Base-by-base conservation (phyloP, 2,329 filamentous ascomycete genomes). In the Aphanocladium album region DNA sequence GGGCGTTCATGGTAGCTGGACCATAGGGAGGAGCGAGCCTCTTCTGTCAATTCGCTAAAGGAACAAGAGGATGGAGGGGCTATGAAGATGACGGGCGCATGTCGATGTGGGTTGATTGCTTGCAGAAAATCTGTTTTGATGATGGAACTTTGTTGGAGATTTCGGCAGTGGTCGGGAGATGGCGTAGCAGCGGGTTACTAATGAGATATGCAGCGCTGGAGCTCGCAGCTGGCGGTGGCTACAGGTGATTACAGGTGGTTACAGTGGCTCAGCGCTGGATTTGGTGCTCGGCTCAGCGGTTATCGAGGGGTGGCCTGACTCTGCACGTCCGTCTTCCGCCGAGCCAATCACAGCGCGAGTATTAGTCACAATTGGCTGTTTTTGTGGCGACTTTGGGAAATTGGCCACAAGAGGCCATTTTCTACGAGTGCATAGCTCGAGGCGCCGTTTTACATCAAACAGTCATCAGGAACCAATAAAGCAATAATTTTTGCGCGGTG, bases 1-100 rank as follows among this genome's bases (percentile, higher is more conserved):
- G 69, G 49, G 73, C 70, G 67, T 73, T 82, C 80, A 83, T 83
- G 27, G 62, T 37, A 16, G 21, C 61, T 37, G 63, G 17, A 35
- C 1, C 61, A 62, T 66, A n/a, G 70, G 73, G 73, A 64, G 61
- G 64, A 50, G 49, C 14, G 7, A 11, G 8, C 17, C 12, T 30
- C 19, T 33, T 43, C 14, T 35, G 33, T 14, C 16, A 0, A 17
- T 27, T 19, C 5, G 12, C 33, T 35, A 51, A 33, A 19, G 2
- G 7, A 23, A 3, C 3, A 52, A 33, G 6, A 19, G 46, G 9
- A 30, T 8, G 12, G 46, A 3, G 19, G 19, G 37, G 11, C 14
- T 45, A 56, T 56, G 46, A 37, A 6, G 17, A 35, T 19, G 30
- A 23, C 14, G 9, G 21, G 46, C 60, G 46, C 53, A 61, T 56